phyloP scores from a whole-genome alignment of 305 asterid genomes.

The Plantago coronopus region DNA sequence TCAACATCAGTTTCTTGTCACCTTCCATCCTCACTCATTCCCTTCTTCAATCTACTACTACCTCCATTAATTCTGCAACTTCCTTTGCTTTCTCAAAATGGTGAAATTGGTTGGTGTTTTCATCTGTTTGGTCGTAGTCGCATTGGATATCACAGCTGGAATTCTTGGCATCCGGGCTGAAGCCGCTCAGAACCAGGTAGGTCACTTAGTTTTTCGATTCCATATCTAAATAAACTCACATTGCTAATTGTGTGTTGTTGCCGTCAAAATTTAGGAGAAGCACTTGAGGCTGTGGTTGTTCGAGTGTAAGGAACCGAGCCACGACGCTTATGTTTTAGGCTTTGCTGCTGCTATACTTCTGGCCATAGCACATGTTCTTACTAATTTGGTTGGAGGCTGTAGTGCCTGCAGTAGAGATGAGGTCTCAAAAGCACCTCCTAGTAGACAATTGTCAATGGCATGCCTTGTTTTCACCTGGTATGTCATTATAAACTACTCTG shows the following conservation, averaged over 20 bases:
- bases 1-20: constrained; percentile 11
- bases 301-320: constrained; percentile 83
- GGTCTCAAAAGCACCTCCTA: constrained; percentile 52
- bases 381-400: constrained; percentile 82
- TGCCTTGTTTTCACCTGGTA: constrained; percentile 80
- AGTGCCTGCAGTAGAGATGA: constrained; percentile 50
- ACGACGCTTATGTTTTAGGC: constrained; percentile 59
- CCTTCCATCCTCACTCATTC: neutral
- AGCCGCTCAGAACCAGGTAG: constrained; percentile 71
- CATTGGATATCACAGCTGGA: constrained; percentile 64
- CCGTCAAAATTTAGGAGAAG: constrained; percentile 41
- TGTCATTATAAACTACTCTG: neutral
- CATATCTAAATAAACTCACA: too few relatives aligned
- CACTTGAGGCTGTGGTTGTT: constrained; percentile 70
- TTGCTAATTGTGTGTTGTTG: neutral
- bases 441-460: constrained; percentile 57
- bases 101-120: constrained; percentile 46
- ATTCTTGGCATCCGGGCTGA: constrained; percentile 79
- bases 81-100: constrained; percentile 37
- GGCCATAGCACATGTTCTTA: constrained; percentile 69
- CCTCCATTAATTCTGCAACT: neutral
- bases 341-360: constrained; percentile 62
- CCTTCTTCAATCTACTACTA: too few relatives aligned
- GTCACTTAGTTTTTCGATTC: too few relatives aligned
- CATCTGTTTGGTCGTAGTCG: constrained; percentile 60